These are phyloP conservation scores for Euptelea pleiosperma DNA, from an alignment of 164 flowering plant genomes.

Conservation along the genomic window DNA sequence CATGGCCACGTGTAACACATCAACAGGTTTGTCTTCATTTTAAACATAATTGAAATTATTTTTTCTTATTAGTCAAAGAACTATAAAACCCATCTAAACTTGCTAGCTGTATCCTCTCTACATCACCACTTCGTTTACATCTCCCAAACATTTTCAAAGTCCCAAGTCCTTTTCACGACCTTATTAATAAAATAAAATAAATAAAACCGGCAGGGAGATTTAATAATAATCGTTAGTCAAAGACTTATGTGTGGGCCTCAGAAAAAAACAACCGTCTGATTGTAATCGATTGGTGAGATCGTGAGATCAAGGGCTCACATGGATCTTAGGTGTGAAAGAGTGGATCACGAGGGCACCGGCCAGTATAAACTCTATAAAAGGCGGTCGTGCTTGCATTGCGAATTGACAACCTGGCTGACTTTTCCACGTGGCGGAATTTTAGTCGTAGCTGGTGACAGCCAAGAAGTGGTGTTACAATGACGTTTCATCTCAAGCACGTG, in stretches of 20 bases:
- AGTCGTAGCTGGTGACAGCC: conserved; percentile 17
- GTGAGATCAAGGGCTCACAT: no score
- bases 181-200: no score
- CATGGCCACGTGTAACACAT: no score
- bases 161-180: not conserved
- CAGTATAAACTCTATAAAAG: no score
- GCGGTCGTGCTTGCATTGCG: not conserved
- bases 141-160: not conserved
- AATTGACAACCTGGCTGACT: not conserved
- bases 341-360: no score
- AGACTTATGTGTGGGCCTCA: not conserved
- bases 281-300: not conserved
- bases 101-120: no score
- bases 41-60: no score
- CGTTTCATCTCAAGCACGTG: conserved; percentile 13
- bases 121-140: not conserved
- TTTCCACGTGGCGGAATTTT: conserved; percentile 9
- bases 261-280: not conserved
- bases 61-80: no score
- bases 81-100: no score
- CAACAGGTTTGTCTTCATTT: no score
- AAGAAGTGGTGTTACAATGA: conserved; percentile 8
- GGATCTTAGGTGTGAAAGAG: no score
- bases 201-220: not conserved
- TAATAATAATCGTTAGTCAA: not conserved